These are phyloP conservation scores for Austroboletus novae-zelandiae DNA, from an alignment of 1,284 basidiomycete species.

Conservation along the genomic window DNA sequence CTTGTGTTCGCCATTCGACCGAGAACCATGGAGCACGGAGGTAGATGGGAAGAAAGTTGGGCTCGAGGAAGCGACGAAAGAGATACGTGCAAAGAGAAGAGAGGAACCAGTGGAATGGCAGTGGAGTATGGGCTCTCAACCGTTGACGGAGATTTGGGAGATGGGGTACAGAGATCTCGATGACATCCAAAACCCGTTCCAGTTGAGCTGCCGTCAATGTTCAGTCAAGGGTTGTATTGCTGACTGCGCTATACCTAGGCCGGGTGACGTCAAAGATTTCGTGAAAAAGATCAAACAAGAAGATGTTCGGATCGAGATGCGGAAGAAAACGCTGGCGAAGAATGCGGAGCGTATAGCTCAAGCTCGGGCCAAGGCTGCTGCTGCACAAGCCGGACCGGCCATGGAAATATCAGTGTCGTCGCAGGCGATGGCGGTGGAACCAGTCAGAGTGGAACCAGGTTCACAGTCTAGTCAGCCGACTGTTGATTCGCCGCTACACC, in stretches of 20 bases:
- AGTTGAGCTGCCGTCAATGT: slow-evolving; percentile 42
- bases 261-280: slow-evolving; percentile 71
- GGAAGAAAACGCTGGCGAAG: slow-evolving; percentile 52
- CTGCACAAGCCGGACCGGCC: slow-evolving; percentile 12
- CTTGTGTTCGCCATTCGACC: slow-evolving; percentile 72
- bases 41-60: slow-evolving; percentile 49
- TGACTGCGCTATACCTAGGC: slow-evolving; percentile 36
- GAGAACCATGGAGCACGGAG: slow-evolving; percentile 55
- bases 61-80: slow-evolving; percentile 60
- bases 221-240: neutral
- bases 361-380: slow-evolving; percentile 43
- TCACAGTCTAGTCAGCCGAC: slow-evolving; percentile 8
- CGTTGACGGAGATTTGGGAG: slow-evolving; percentile 76
- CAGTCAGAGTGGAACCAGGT: slow-evolving; percentile 20
- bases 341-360: slow-evolving; percentile 45
- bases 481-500: slow-evolving; percentile 52
- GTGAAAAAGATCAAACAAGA: slow-evolving; percentile 66
- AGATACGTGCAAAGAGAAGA: slow-evolving; percentile 48
- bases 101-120: slow-evolving; percentile 57
- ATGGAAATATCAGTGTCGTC: slow-evolving; percentile 24
- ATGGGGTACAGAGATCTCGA: slow-evolving; percentile 66
- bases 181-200: slow-evolving; percentile 64
- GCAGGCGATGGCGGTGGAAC: slow-evolving; percentile 21
- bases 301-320: slow-evolving; percentile 59
- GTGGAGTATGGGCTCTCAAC: slow-evolving; percentile 59